Conservation (phyloP, 345 rosid species). For the Firmiana major region DNA sequence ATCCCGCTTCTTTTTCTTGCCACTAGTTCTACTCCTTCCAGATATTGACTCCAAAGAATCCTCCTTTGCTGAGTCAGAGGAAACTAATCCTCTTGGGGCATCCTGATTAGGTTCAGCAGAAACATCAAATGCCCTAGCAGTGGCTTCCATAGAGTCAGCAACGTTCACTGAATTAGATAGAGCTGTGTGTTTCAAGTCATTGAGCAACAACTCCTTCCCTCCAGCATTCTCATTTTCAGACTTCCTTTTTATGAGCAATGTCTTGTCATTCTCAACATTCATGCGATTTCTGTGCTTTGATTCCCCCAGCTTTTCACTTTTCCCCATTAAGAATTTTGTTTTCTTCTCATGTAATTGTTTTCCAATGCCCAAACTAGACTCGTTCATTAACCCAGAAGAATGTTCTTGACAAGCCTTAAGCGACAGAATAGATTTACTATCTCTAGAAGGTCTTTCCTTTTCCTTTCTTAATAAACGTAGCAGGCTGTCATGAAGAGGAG, state of each 20-base stretch:
- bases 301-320: constrained; percentile 20
- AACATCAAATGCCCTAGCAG: constrained; percentile 23
- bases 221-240: constrained; percentile 19
- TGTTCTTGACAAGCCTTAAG: constrained; percentile 22
- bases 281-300: constrained; percentile 12
- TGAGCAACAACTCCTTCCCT: constrained; percentile 19
- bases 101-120: constrained; percentile 18
- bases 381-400: constrained; percentile 27
- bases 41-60: constrained; percentile 30
- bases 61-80: constrained; percentile 19
- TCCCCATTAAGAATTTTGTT: constrained; percentile 27
- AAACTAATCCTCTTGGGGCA: constrained; percentile 17
- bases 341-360: constrained; percentile 31
- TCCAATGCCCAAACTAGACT: constrained; percentile 26
- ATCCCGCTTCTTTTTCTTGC: constrained; percentile 28
- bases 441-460: constrained; percentile 23
- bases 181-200: constrained; percentile 17
- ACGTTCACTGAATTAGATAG: constrained; percentile 12
- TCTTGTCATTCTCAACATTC: constrained; percentile 11
- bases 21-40: constrained; percentile 17
- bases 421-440: constrained; percentile 20
- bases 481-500: constrained; percentile 66
- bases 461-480: constrained; percentile 37
- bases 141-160: constrained; percentile 19
- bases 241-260: constrained; percentile 10